Conservation (phyloP, 2,329 filamentous ascomycete genomes). For the Drechslerella stenobrocha region DNA sequence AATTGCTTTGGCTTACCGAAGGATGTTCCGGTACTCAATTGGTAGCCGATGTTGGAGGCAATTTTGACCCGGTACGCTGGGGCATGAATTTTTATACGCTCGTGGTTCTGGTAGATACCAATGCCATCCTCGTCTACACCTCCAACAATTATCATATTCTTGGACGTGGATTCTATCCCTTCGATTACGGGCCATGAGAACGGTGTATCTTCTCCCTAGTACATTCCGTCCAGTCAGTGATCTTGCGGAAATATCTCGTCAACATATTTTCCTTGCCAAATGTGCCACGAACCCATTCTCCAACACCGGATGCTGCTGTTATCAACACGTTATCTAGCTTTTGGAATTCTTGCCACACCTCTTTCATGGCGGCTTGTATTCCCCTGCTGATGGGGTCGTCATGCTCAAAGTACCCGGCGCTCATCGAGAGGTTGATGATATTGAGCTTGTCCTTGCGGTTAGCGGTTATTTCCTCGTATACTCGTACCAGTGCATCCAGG, state of each 20-base stretch:
- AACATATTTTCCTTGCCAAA: background rate
- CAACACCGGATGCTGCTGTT: constrained; percentile 9
- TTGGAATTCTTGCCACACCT: constrained; percentile 11
- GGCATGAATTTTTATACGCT: constrained; percentile 19
- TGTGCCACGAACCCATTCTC: constrained; percentile 29
- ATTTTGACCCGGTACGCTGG: constrained; percentile 31
- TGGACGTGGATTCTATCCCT: background rate
- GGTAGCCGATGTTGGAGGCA: constrained; percentile 36
- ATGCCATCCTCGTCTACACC: constrained; percentile 20
- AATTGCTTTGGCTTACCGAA: no score
- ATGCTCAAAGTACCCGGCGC: constrained; percentile 16
- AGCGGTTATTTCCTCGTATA: constrained; percentile 13
- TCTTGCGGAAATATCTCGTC: background rate
- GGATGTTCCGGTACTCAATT: constrained; percentile 25
- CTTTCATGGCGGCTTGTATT: background rate
- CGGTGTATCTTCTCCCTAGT: constrained; percentile 1
- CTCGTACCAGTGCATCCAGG: constrained; percentile 5
- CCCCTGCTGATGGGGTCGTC: background rate
- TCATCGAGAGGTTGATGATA: constrained; percentile 35
- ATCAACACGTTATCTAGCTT: constrained; percentile 18
- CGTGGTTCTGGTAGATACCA: constrained; percentile 22
- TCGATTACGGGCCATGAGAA: constrained; percentile 25
- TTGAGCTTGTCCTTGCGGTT: background rate
- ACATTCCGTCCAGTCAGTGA: background rate
- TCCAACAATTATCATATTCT: constrained; percentile 28